phyloP scores from a whole-genome alignment of 2,329 filamentous ascomycete species.

The Fusarium sp. region DNA sequence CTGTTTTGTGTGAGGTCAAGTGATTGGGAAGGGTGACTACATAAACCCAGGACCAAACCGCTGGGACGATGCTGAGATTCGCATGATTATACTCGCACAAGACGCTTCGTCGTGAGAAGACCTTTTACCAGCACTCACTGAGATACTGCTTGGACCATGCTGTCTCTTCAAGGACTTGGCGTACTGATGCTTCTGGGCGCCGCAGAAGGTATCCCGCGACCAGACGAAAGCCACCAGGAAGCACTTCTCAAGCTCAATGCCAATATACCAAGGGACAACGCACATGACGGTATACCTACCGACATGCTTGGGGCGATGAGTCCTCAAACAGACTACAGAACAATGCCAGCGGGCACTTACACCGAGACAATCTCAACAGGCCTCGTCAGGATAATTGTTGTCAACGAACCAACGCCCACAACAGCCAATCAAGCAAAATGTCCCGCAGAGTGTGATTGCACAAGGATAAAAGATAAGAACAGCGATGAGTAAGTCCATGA shows the following conservation, averaged over 20 bases:
- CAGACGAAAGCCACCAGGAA: background rate
- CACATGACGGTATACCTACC: background rate
- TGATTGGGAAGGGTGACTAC: conserved; percentile 13
- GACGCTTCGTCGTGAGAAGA: background rate
- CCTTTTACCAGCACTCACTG: background rate
- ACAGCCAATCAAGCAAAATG: conserved; percentile 10
- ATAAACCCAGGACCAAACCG: conserved; percentile 22
- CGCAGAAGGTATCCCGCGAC: background rate
- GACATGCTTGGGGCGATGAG: background rate
- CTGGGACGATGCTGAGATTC: background rate
- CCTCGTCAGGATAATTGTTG: conserved; percentile 32
- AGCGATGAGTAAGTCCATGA: conserved; percentile 33
- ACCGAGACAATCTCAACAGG: conserved; percentile 30
- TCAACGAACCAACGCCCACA: conserved; percentile 21
- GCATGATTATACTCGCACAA: background rate
- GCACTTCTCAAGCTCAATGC: background rate
- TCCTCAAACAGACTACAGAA: conserved; percentile 35
- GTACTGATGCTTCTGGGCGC: background rate
- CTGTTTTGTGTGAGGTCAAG: background rate
- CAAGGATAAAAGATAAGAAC: conserved; percentile 39
- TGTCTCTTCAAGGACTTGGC: background rate
- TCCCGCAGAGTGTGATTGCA: conserved; percentile 42
- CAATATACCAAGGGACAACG: background rate
- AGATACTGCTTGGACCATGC: background rate
- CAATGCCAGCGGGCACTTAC: conserved; percentile 41